Conservation (phyloP, 140 eudicot species). For the Cichorium intybus region DNA sequence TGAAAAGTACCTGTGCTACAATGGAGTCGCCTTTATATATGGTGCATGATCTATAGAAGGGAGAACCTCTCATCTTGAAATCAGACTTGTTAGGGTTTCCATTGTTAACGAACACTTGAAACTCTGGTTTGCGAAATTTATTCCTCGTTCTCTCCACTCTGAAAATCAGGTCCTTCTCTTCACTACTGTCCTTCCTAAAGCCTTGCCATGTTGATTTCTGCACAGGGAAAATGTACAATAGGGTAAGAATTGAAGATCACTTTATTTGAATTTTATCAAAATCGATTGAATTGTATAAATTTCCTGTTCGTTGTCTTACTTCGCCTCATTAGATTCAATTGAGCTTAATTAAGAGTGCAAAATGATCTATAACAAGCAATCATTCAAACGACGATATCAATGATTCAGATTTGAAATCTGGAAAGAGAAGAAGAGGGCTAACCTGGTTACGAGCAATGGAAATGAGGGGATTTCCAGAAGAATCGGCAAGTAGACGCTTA, state of each 20-base stretch:
- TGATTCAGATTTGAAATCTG: not conserved
- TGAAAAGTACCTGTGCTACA: constrained; percentile 68
- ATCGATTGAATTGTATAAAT: not conserved
- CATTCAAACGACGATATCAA: not conserved
- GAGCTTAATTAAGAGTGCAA: not conserved
- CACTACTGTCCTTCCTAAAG: constrained; percentile 35
- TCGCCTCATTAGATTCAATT: too few species aligned
- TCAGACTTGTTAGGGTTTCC: constrained; percentile 25
- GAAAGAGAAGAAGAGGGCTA: not conserved
- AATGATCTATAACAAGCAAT: not conserved
- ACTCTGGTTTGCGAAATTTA: constrained; percentile 44
- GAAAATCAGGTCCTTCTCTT: constrained; percentile 42
- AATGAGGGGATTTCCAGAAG: constrained; percentile 52
- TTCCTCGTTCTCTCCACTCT: constrained; percentile 47
- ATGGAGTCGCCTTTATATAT: constrained; percentile 61
- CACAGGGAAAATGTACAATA: constrained; percentile 2
- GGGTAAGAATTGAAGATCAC: not conserved
- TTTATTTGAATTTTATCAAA: not conserved
- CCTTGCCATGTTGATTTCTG: constrained; percentile 71
- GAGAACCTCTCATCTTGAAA: constrained; percentile 67
- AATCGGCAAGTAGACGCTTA: constrained; percentile 37
- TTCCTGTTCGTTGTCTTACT: too few species aligned
- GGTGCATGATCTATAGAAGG: constrained; percentile 80
- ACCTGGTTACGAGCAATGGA: constrained; percentile 37
- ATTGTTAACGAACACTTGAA: constrained; percentile 34